Evolutionary conservation across 768 basidiomycete genomes (phyloP).

Genomic region (Boletus bicolor): DNA sequence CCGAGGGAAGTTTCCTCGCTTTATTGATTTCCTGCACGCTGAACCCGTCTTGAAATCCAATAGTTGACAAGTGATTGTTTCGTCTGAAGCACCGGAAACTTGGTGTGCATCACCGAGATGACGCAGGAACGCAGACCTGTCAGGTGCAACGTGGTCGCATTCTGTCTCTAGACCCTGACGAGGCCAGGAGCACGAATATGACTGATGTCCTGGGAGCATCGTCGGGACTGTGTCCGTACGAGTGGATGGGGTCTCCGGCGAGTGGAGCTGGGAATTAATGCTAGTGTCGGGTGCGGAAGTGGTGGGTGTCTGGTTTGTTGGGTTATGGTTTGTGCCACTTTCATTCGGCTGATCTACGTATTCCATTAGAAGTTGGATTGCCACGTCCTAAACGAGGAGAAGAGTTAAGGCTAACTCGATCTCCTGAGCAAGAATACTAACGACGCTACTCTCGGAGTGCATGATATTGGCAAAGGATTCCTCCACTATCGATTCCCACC

Average conservation of each 20-base stretch:
- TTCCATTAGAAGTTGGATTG: background rate
- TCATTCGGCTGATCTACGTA: background rate
- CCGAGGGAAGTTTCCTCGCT: slow-evolving; percentile 14
- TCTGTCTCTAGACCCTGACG: background rate
- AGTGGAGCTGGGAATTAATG: background rate
- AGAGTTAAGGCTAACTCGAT: background rate
- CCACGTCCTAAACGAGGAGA: background rate
- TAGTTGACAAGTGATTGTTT: slow-evolving; percentile 8
- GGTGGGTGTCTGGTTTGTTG: background rate
- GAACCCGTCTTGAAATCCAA: background rate
- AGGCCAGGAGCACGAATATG: slow-evolving; percentile 16
- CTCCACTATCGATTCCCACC: background rate
- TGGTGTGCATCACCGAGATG: slow-evolving; percentile 12
- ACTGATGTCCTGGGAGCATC: background rate
- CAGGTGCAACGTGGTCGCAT: slow-evolving; percentile 3
- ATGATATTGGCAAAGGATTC: background rate
- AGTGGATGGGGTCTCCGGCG: background rate
- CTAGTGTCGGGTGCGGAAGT: background rate
- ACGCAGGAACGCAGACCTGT: slow-evolving; percentile 12
- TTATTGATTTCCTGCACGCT: slow-evolving; percentile 1
- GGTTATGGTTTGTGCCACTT: background rate
- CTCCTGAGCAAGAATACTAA: background rate
- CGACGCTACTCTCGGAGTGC: background rate
- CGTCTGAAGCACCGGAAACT: slow-evolving; percentile 6
- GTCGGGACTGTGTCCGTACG: background rate